phyloP scores from a whole-genome alignment of 371 early-diverging fungal species.

The Nosema muscidifuracis region DNA sequence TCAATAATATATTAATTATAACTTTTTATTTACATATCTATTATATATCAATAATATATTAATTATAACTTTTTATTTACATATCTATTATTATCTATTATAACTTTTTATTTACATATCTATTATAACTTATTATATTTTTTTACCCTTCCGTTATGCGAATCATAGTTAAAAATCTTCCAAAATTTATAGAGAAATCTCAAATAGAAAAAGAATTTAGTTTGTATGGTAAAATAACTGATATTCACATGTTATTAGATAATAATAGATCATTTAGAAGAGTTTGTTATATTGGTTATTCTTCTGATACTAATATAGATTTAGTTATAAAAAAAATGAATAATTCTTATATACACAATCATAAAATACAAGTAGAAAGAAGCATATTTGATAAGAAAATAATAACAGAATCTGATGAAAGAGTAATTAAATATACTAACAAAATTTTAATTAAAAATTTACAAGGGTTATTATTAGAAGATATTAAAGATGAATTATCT shows the following conservation, averaged over 20 bases:
- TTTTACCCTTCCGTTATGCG: slow-evolving; percentile 60
- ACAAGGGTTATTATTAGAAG: not conserved
- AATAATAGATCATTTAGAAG: slow-evolving; percentile 39
- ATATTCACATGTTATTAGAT: slow-evolving; percentile 52
- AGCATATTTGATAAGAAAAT: not conserved
- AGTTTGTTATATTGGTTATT: slow-evolving; percentile 61
- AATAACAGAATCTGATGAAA: slow-evolving; percentile 33
- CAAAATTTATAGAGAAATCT: slow-evolving; percentile 42
- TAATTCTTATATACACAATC: slow-evolving; percentile 27
- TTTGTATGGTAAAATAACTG: slow-evolving; percentile 47
- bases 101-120: no score
- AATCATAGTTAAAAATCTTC: slow-evolving; percentile 61
- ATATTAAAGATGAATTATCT: no score
- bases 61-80: no score
- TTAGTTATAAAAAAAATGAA: slow-evolving; percentile 47
- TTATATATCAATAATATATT: no score
- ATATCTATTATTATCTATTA: no score
- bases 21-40: no score
- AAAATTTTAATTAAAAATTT: slow-evolving; percentile 48
- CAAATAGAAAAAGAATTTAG: slow-evolving; percentile 50
- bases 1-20: no score
- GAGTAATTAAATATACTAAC: slow-evolving; percentile 48
- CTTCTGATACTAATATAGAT: slow-evolving; percentile 29
- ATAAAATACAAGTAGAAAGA: slow-evolving; percentile 46
- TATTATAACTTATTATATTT: no score